Evolutionary conservation across 768 basidiomycete genomes (phyloP).

Genomic region (Suillus lakei): DNA sequence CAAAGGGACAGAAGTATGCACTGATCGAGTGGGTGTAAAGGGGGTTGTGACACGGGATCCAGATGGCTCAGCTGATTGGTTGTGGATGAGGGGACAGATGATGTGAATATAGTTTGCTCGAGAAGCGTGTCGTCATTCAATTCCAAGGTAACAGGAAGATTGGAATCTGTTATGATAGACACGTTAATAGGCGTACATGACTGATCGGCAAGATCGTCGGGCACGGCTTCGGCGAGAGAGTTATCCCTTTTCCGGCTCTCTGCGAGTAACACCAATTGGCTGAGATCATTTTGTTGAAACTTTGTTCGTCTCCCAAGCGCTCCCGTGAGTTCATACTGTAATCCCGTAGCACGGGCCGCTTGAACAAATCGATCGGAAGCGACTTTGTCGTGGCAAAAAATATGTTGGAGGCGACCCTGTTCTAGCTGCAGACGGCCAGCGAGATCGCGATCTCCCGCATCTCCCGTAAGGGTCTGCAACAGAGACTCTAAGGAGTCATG

Average conservation of each 20-base stretch:
- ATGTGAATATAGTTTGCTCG: slow-evolving; percentile 91
- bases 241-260: slow-evolving; percentile 63
- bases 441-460: slow-evolving; percentile 65
- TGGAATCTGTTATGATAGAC: slow-evolving; percentile 14
- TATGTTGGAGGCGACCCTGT: slow-evolving; percentile 78
- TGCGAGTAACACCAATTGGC: slow-evolving; percentile 94
- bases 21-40: slow-evolving; percentile 93
- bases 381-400: slow-evolving; percentile 72
- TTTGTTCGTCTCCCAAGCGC: slow-evolving; percentile 93
- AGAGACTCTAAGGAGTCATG: slow-evolving; percentile 49
- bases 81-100: slow-evolving; percentile 56
- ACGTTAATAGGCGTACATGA: slow-evolving; percentile 15
- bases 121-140: slow-evolving; percentile 97
- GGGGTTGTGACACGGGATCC: slow-evolving; percentile 82
- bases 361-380: slow-evolving; percentile 80
- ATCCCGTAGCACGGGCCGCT: slow-evolving; percentile 75
- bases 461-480: slow-evolving; percentile 41
- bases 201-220: slow-evolving; percentile 14
- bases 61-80: slow-evolving; percentile 65
- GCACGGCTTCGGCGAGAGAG: slow-evolving; percentile 14
- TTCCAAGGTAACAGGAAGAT: slow-evolving; percentile 76
- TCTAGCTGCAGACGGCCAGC: slow-evolving; percentile 73
- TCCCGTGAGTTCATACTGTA: slow-evolving; percentile 92
- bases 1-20: slow-evolving; percentile 90
- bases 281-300: slow-evolving; percentile 84